Base-by-base conservation (phyloP, 345 rosid genomes). In the Gossypium ekmanianum region DNA sequence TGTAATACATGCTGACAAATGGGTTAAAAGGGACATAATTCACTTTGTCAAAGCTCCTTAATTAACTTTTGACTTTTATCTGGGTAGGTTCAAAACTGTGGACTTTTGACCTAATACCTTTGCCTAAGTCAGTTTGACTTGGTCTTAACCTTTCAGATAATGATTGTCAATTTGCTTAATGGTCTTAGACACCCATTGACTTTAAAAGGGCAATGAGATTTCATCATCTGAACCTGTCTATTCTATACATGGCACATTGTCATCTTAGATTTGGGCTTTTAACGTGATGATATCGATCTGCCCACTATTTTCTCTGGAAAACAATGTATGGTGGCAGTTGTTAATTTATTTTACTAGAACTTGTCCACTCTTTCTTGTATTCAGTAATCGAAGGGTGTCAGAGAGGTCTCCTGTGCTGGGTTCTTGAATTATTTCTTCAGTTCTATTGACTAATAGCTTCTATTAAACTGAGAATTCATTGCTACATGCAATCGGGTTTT, bases 101-200 rank as follows among this genome's bases (percentile, higher is more conserved):
- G 6, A 16, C 63, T 14, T 26, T 55, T 67, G 65, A 50, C 44
- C 34, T 51, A 44, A 8, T n/a, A 43, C 56, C 20, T 54, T 70
- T 62, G 47, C 64, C 63, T n/a, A 48, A 54, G 79, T 83, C 78
- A 63, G 69, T 59, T 73, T 83, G 86, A 83, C 81, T 83, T 12
- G 73, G 24, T 70, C 73, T n/a, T 64, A 41, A 27, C 18, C 47
- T 52, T 59, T 68, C 41, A 68, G 26, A 24, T 41, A 14, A 67
- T 22, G 43, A 48, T 51, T 22, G 14, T 7, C 17, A 8, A 47
- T 68, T 10, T 68, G 69, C 34, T 68, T 47, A 67, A 7, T 45
- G 55, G 54, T 45, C 56, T 68, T 47, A 13, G 9, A 68, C 54
- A 45, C 6, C 71, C 34, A 66, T 66, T 7, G 11, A 13, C 72